These are phyloP conservation scores for Calophaca sinica DNA, from an alignment of 306 rosid species.

Conservation along the genomic window DNA sequence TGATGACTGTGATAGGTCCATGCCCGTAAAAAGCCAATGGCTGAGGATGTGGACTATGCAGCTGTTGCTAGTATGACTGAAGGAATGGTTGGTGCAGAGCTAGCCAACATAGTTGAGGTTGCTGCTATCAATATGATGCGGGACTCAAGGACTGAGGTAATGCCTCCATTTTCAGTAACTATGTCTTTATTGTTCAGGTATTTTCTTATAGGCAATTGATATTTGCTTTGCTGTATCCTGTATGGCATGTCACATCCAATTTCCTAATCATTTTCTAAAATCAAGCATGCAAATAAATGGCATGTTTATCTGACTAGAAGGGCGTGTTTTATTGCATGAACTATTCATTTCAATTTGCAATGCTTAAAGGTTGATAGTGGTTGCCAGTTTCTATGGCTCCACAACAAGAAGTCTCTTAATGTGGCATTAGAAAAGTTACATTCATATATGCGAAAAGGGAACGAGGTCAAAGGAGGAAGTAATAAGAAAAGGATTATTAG, in stretches of 20 bases:
- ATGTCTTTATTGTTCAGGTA: conserved; percentile 25
- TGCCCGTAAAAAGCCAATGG: conserved; percentile 96
- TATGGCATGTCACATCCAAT: conserved; percentile 13
- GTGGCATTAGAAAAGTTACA: conserved; percentile 15
- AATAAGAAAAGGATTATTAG: conserved; percentile 20
- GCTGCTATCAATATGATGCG: conserved; percentile 98
- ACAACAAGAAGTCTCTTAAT: conserved; percentile 18
- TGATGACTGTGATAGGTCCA: conserved; percentile 71
- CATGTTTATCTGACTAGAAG: background rate
- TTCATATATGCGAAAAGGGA: background rate
- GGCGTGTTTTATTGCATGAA: conserved; percentile 14
- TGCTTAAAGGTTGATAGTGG: conserved; percentile 17
- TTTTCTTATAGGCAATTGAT: conserved; percentile 23
- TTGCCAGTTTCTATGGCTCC: conserved; percentile 16
- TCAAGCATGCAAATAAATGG: conserved; percentile 24
- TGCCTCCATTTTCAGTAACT: background rate
- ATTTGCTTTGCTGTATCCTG: conserved; percentile 20
- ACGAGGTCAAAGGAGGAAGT: conserved; percentile 24
- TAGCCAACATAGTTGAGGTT: conserved; percentile 96
- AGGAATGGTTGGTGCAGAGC: conserved; percentile 99
- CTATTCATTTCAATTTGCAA: conserved; percentile 22
- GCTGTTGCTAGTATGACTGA: conserved; percentile 95
- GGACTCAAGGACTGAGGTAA: conserved; percentile 93
- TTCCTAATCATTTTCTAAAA: conserved; percentile 3
- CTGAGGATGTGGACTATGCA: conserved; percentile 90